A percentile compares a stretch with the other conserved stretches of the same genome.
phyloP scores from a whole-genome alignment of 768 basidiomycete genomes.

The Termitomyces sp. region DNA sequence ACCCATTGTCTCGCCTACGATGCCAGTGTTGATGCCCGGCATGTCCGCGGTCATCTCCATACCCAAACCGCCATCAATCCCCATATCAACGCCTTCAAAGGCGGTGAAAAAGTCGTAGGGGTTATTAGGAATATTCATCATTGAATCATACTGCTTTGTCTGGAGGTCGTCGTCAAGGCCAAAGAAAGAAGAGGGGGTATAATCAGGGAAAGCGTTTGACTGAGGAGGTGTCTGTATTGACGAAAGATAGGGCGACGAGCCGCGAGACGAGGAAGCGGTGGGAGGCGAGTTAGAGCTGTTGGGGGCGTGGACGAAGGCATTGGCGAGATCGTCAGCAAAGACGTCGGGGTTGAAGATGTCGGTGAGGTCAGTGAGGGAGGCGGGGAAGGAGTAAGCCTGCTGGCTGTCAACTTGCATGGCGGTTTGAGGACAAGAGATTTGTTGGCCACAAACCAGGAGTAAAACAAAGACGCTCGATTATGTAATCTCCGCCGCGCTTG shows the following conservation, averaged over 20 bases:
- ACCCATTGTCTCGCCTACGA: constrained; percentile 15
- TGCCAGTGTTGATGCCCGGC: constrained; percentile 1
- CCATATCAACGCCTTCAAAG: constrained; percentile 21
- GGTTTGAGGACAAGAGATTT: not conserved
- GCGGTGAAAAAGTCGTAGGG: constrained; percentile 38
- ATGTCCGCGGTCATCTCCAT: constrained; percentile 16
- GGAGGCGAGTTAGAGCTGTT: constrained; percentile 26
- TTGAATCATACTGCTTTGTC: constrained; percentile 23
- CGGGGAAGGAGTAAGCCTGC: constrained; percentile 18
- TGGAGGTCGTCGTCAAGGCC: constrained; percentile 43
- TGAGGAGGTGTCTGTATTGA: constrained; percentile 45
- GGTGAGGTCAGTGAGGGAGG: constrained; percentile 36
- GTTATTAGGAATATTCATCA: constrained; percentile 18
- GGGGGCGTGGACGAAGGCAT: constrained; percentile 7
- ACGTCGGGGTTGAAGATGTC: constrained; percentile 69
- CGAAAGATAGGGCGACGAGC: constrained; percentile 33
- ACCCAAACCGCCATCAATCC: constrained; percentile 20
- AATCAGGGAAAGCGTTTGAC: constrained; percentile 31
- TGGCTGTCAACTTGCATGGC: constrained; percentile 40
- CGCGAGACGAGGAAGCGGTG: constrained; percentile 33
- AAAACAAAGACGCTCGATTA: constrained; percentile 7
- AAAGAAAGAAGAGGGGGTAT: constrained; percentile 33
- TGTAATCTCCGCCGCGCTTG: constrained; percentile 13
- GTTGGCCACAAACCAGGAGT: constrained; percentile 6
- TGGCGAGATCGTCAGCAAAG: constrained; percentile 27